These are phyloP conservation scores for Yarrowia galli DNA, from an alignment of 1,139 yeast genomes.

Conservation along the genomic window DNA sequence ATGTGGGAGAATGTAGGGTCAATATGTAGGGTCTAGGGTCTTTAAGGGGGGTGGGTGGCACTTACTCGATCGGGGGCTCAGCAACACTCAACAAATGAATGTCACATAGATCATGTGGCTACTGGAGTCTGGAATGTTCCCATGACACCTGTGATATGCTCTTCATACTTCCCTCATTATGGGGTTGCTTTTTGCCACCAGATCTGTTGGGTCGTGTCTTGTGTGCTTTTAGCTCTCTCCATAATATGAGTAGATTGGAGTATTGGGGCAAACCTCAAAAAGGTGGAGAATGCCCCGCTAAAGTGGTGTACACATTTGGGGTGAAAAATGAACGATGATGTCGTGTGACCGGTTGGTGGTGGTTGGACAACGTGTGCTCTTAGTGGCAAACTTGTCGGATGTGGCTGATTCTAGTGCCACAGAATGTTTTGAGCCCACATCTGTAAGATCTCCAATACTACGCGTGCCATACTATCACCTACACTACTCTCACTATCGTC, in stretches of 20 bases:
- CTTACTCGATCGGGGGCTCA: no score
- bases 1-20: conserved; percentile 4
- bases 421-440: no score
- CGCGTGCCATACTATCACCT: no score
- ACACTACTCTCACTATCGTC: background rate
- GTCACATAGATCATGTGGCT: background rate
- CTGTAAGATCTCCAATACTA: no score
- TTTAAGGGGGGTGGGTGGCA: no score
- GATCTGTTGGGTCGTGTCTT: conserved; percentile 13
- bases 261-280: conserved; percentile 1
- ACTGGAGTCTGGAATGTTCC: background rate
- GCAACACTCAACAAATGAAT: background rate
- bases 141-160: no score
- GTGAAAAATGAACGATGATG: background rate
- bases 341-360: background rate
- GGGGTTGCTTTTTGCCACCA: conserved; percentile 13
- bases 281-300: background rate
- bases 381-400: no score
- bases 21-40: conserved; percentile 1
- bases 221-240: conserved; percentile 17
- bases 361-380: no score
- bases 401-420: no score
- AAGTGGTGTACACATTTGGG: no score
- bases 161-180: background rate
- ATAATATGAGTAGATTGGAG: background rate